Base-by-base conservation (phyloP, 2,329 filamentous ascomycete genomes). In the Aspergillus sp. region DNA sequence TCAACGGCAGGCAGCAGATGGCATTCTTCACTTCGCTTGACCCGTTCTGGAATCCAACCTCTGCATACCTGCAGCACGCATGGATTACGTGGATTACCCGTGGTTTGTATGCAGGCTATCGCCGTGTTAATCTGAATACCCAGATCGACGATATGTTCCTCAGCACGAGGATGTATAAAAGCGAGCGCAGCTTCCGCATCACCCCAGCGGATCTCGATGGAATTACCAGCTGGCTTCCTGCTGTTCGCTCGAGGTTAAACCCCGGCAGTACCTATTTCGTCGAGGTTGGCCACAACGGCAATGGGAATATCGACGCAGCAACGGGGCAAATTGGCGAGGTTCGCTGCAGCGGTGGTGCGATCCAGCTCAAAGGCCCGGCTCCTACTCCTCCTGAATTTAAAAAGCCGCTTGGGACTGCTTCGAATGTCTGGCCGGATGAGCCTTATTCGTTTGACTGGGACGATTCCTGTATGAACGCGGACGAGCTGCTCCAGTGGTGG, bases 71-170 rank as follows among this genome's bases (percentile, higher is more conserved):
- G 48, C 84, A 86, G 70, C 85, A 87, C 70, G 77, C 84, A 12
- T 86, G 82, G 79, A 86, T 87, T 58, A 80, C 80, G 62, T 87
- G 84, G 84, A 68, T 85, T 33, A 86, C 85, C 4, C 78, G 83
- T 59, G 84, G 85, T 37, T 69, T 86, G 9, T 66, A 83, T 60
- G 74, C 81, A 9, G 83, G 83, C 15, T 81, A 83, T 67, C 79
- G 82, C 53, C 79, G 83, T 61, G 75, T 81, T 34, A 80, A 84
- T 59, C 70, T 86, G 34, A 81, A 74, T 70, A 80, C 83, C 12
- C 83, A 86, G 64, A 80, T 87, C 34, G 85, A 88, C 64, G 85
- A 88, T 62, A 83, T 88, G 76, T 83, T 86, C 63, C 73, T 88
- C 17, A 73, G 76, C 47, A 78, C 80, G 3, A 77, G 77, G 9